phyloP scores from a whole-genome alignment of 805 yeast species.

The Barnettozyma salicaria region DNA sequence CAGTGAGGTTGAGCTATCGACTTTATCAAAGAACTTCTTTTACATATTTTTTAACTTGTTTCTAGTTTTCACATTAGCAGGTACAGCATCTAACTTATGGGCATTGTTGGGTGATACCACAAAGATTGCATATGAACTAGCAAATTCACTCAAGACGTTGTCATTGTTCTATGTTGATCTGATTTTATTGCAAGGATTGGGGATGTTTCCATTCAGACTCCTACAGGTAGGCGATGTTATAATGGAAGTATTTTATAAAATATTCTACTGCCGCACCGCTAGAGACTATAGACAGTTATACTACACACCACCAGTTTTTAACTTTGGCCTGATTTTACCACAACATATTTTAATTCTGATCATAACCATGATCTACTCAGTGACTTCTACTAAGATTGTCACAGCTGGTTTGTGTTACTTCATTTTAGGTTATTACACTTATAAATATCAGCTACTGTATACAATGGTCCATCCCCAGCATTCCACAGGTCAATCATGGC shows the following conservation, averaged over 20 bases:
- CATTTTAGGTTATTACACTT: conserved; percentile 78
- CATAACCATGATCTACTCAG: conserved; percentile 81
- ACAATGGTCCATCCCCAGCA: conserved; percentile 95
- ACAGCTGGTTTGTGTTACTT: conserved; percentile 84
- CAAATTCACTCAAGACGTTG: conserved; percentile 70
- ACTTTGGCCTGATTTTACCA: conserved; percentile 86
- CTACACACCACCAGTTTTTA: conserved; percentile 79
- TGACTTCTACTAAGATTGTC: conserved; percentile 82
- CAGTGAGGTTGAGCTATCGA: conserved; percentile 89
- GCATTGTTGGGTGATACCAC: conserved; percentile 83
- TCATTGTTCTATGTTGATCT: conserved; percentile 89
- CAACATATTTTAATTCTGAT: conserved; percentile 85
- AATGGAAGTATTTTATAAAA: conserved; percentile 58
- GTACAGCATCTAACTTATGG: conserved; percentile 80
- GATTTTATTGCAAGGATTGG: conserved; percentile 74
- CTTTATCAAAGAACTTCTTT: conserved; percentile 88
- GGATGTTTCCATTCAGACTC: conserved; percentile 83
- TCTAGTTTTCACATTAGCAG: conserved; percentile 88
- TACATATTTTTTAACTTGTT: conserved; percentile 91
- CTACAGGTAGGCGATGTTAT: conserved; percentile 73
- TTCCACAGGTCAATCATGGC: conserved; percentile 96
- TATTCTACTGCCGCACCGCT: conserved; percentile 63
- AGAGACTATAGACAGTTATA: conserved; percentile 71
- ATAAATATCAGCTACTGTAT: conserved; percentile 83
- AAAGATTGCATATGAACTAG: conserved; percentile 80